Conservation (phyloP, 2,329 filamentous ascomycete species). For the Claviceps pazoutovae region DNA sequence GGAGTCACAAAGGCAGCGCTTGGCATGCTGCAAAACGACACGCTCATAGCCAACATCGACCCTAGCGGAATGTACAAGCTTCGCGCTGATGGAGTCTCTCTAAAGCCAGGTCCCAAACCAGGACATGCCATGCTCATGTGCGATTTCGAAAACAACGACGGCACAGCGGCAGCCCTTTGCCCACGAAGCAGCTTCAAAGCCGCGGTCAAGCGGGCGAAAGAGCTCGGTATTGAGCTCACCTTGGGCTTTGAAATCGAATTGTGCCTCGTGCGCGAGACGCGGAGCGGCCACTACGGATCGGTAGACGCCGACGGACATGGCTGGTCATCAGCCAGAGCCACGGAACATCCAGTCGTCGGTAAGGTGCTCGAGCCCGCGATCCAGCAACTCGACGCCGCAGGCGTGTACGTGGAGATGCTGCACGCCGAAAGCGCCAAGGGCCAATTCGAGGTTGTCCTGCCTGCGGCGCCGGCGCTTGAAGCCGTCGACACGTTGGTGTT, state of each 20-base stretch:
- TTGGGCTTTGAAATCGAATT: constrained; percentile 77
- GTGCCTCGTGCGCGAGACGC: constrained; percentile 44
- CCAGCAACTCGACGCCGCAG: constrained; percentile 41
- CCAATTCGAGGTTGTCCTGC: constrained; percentile 66
- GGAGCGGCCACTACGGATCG: constrained; percentile 21
- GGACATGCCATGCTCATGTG: constrained; percentile 53
- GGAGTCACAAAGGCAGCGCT: constrained; percentile 51
- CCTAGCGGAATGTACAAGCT: constrained; percentile 53
- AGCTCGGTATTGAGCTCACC: constrained; percentile 42
- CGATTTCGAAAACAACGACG: constrained; percentile 47
- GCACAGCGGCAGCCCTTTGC: constrained; percentile 39
- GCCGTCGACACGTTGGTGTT: constrained; percentile 62
- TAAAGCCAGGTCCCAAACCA: constrained; percentile 43
- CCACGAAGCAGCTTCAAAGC: constrained; percentile 49
- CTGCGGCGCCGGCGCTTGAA: constrained; percentile 45
- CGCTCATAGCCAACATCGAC: constrained; percentile 35
- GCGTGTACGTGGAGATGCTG: constrained; percentile 56
- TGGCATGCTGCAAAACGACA: constrained; percentile 55
- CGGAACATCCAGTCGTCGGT: constrained; percentile 42
- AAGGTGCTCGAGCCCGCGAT: constrained; percentile 53
- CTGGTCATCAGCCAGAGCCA: constrained; percentile 53
- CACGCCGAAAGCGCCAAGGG: constrained; percentile 61
- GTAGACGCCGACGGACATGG: constrained; percentile 51
- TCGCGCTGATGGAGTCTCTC: constrained; percentile 48
- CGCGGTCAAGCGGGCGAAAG: constrained; percentile 36